These are phyloP conservation scores for Passiflora organensis DNA, from an alignment of 345 rosid species.

Conservation along the genomic window DNA sequence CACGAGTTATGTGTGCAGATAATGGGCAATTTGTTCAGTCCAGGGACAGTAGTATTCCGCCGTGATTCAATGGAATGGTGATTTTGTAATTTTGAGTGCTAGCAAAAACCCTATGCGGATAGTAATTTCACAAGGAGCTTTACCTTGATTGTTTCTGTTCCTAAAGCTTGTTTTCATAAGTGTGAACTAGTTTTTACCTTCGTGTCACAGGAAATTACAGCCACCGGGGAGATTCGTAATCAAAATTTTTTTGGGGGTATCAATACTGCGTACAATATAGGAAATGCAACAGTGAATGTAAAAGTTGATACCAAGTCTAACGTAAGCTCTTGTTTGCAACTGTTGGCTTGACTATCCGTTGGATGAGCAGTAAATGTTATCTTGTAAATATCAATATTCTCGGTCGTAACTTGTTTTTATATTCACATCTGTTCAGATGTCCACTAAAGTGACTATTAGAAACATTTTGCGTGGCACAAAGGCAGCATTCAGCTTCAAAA, in stretches of 20 bases:
- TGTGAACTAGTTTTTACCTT: slow-evolving; percentile 6
- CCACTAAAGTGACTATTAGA: slow-evolving; percentile 59
- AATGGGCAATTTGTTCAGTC: no score
- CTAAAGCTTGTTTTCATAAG: background rate
- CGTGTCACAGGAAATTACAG: slow-evolving; percentile 54
- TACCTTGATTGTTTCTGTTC: background rate
- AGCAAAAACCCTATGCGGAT: no score
- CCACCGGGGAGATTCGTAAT: slow-evolving; percentile 64
- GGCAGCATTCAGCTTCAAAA: slow-evolving; percentile 56
- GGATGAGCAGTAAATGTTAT: no score
- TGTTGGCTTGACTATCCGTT: background rate
- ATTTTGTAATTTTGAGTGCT: background rate
- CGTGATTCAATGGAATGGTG: no score
- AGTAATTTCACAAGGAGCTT: background rate
- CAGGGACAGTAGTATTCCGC: no score
- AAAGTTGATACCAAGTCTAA: slow-evolving; percentile 69
- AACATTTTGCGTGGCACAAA: slow-evolving; percentile 54
- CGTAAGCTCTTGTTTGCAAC: slow-evolving; percentile 32
- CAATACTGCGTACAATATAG: slow-evolving; percentile 50
- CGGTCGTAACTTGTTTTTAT: slow-evolving; percentile 1
- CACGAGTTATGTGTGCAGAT: no score
- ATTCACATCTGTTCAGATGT: slow-evolving; percentile 53
- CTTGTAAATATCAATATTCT: slow-evolving; percentile 1
- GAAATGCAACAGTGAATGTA: slow-evolving; percentile 60
- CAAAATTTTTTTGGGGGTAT: slow-evolving; percentile 62